phyloP scores from a whole-genome alignment of 164 flowering plant species.

The Magnolia changhungtana region DNA sequence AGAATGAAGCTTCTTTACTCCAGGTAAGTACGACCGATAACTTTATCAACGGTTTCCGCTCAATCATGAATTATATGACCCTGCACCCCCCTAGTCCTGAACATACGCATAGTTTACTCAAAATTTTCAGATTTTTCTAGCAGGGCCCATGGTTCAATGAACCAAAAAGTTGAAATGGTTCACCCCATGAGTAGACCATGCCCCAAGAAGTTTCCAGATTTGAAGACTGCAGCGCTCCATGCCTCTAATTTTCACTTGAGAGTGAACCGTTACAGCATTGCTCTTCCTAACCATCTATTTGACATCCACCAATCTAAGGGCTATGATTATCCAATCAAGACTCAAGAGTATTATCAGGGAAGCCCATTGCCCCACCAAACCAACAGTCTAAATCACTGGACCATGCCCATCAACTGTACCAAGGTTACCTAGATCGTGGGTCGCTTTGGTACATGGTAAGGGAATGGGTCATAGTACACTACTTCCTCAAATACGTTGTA shows the following conservation, averaged over 20 bases:
- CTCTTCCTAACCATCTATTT: background rate
- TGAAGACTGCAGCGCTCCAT: background rate
- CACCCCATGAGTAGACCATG: background rate
- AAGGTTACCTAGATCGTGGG: no score
- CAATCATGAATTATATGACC: no score
- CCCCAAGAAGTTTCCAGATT: background rate
- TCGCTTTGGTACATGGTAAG: no score
- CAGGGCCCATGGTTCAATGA: background rate
- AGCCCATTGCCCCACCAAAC: background rate
- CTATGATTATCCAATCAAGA: background rate
- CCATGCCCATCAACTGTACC: background rate
- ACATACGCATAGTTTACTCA: background rate
- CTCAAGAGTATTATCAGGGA: background rate
- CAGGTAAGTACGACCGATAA: no score
- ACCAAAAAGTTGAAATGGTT: background rate
- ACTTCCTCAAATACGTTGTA: no score
- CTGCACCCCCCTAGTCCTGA: background rate
- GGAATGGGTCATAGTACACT: no score
- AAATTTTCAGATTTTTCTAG: no score
- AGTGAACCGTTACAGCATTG: background rate
- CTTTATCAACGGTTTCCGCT: no score
- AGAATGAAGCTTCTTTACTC: no score
- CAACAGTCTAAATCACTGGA: background rate
- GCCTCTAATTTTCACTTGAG: background rate
- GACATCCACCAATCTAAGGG: background rate